phyloP scores from a whole-genome alignment of 208 protist genomes.

The Polymyxa betae region DNA sequence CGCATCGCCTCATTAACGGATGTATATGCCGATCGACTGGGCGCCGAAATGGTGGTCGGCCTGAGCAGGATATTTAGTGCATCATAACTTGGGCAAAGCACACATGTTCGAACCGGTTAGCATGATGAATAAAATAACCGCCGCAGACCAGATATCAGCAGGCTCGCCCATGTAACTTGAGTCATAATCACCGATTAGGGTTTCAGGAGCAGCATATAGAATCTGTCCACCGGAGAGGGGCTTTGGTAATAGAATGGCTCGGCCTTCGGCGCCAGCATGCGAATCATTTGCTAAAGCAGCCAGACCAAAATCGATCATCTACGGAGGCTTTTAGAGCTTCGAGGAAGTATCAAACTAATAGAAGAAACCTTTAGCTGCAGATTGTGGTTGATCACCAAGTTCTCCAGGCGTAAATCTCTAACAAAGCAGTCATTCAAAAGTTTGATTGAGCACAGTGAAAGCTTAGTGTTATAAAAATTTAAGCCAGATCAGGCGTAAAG shows the following conservation, averaged over 20 bases:
- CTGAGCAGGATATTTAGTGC: not conserved
- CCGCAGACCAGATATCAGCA: slow-evolving; percentile 23
- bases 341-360: not conserved
- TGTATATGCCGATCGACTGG: not conserved
- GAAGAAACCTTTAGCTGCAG: not conserved
- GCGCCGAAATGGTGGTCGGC: slow-evolving; percentile 30
- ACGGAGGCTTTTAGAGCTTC: not conserved
- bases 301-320: slow-evolving; percentile 38
- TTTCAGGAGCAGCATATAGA: slow-evolving; percentile 8
- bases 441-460: too few relatives aligned
- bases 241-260: not conserved
- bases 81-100: not conserved
- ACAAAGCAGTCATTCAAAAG: too few relatives aligned
- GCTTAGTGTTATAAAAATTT: too few relatives aligned
- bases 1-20: not conserved
- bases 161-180: not conserved
- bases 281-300: not conserved
- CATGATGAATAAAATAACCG: slow-evolving; percentile 36
- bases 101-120: not conserved
- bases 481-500: not conserved
- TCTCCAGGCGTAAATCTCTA: slow-evolving; percentile 38
- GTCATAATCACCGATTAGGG: not conserved
- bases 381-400: not conserved
- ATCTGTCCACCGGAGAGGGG: not conserved
- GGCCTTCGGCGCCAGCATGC: not conserved